Conservation (phyloP, 2,329 filamentous ascomycete species). For the Talaromyces piceae region DNA sequence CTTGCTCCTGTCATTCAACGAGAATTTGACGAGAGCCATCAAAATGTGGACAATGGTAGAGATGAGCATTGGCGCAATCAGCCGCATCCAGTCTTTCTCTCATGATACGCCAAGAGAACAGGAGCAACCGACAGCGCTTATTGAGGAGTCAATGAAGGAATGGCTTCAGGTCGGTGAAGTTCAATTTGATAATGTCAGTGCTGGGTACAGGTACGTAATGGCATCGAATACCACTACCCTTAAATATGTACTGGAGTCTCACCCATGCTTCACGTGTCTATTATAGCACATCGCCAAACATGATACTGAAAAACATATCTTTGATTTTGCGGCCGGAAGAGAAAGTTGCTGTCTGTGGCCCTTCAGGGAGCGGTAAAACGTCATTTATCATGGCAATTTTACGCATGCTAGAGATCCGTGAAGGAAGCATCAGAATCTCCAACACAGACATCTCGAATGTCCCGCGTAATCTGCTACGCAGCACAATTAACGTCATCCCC, state of each 20-base stretch:
- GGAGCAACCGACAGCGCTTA: neutral
- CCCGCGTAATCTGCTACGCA: slow-evolving; percentile 31
- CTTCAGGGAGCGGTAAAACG: slow-evolving; percentile 31
- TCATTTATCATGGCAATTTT: slow-evolving; percentile 36
- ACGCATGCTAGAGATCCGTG: slow-evolving; percentile 33
- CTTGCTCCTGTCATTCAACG: slow-evolving; percentile 48
- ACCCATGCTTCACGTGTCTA: neutral
- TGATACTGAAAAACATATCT: slow-evolving; percentile 40
- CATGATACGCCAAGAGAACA: slow-evolving; percentile 37
- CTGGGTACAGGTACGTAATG: slow-evolving; percentile 36
- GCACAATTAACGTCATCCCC: slow-evolving; percentile 34
- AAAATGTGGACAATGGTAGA: slow-evolving; percentile 51
- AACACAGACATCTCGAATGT: slow-evolving; percentile 33
- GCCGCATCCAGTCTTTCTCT: slow-evolving; percentile 48
- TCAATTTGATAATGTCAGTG: slow-evolving; percentile 37
- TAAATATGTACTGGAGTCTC: too few species aligned
- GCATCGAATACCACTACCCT: neutral
- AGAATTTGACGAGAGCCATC: slow-evolving; percentile 43
- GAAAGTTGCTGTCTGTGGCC: slow-evolving; percentile 36
- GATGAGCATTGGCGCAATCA: slow-evolving; percentile 50
- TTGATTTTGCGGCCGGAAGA: slow-evolving; percentile 37
- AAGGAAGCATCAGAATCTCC: slow-evolving; percentile 37
- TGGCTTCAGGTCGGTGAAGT: slow-evolving; percentile 40
- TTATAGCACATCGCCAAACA: neutral
- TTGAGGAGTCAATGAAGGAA: slow-evolving; percentile 6